Percentiles rank a stretch among this genome's conserved stretches.
phyloP scores from a whole-genome alignment of 2,329 filamentous ascomycete species.

The Fusarium neocosmosporiellum region DNA sequence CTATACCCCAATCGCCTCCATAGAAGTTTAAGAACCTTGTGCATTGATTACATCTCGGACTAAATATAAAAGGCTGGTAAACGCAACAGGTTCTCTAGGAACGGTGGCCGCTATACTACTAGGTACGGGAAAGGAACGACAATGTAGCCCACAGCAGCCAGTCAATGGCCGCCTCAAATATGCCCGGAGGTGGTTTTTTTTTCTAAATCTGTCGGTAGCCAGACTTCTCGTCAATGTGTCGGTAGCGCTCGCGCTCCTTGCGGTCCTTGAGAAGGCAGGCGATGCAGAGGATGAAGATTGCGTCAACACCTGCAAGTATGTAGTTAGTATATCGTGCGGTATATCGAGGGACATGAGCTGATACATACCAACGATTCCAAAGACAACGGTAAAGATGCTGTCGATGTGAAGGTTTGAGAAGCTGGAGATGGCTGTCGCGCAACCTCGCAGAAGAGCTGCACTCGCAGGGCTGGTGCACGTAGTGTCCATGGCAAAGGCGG shows the following conservation, averaged over 20 bases:
- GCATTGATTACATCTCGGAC: slow-evolving; percentile 23
- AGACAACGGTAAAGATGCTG: slow-evolving; percentile 81
- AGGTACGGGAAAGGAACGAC: slow-evolving; percentile 9
- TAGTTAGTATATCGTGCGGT: slow-evolving; percentile 2
- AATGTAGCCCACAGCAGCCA: slow-evolving; percentile 3
- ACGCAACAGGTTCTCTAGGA: slow-evolving; percentile 13
- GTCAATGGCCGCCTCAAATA: slow-evolving; percentile 11
- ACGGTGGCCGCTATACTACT: not conserved
- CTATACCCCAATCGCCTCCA: not conserved
- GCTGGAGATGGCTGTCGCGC: slow-evolving; percentile 72
- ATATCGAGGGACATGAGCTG: not conserved
- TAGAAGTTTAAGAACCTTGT: slow-evolving; percentile 21
- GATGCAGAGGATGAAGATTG: slow-evolving; percentile 74
- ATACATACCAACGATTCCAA: slow-evolving; percentile 78
- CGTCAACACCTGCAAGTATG: slow-evolving; percentile 64
- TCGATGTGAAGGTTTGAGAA: slow-evolving; percentile 80
- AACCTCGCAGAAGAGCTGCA: slow-evolving; percentile 77
- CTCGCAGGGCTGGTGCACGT: slow-evolving; percentile 77
- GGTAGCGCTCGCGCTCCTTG: slow-evolving; percentile 82
- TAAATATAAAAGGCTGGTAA: slow-evolving; percentile 14
- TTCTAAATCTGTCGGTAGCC: slow-evolving; percentile 62
- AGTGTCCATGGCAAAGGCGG: slow-evolving; percentile 76
- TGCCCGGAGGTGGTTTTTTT: not conserved
- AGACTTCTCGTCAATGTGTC: slow-evolving; percentile 83
- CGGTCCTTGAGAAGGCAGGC: slow-evolving; percentile 84